Percentiles rank a stretch among this genome's conserved stretches.
Evolutionary conservation across 805 yeast species (phyloP).

Genomic region (Starmerella stellata): DNA sequence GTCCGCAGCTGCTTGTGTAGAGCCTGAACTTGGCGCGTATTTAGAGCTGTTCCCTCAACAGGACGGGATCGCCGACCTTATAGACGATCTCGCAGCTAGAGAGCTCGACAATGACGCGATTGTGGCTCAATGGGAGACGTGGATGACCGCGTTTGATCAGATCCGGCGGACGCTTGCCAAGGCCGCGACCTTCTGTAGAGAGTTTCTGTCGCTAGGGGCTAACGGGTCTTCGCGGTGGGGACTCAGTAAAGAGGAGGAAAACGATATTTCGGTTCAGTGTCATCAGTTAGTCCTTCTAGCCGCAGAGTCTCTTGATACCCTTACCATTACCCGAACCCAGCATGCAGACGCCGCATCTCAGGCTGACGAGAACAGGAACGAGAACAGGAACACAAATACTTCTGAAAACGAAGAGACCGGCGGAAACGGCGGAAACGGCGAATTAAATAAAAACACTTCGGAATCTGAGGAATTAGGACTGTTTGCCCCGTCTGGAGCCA

Average conservation of each 20-base stretch:
- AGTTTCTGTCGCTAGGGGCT: conserved; percentile 11
- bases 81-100: conserved; percentile 2
- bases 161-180: conserved; percentile 9
- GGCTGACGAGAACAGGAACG: too few species aligned
- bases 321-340: conserved; percentile 6
- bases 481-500: conserved; percentile 47
- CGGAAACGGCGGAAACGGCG: not conserved
- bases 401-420: conserved; percentile 3
- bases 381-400: too few species aligned
- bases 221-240: conserved; percentile 3
- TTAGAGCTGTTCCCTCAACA: not conserved
- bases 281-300: not conserved
- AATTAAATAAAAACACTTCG: not conserved
- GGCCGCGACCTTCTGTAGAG: conserved; percentile 16
- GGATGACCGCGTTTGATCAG: conserved; percentile 6
- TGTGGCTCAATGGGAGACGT: conserved; percentile 12
- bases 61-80: conserved; percentile 1
- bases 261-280: conserved; percentile 2
- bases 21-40: not conserved
- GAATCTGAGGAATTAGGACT: conserved; percentile 26
- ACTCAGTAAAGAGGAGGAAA: conserved; percentile 4
- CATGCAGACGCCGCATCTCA: too few species aligned
- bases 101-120: conserved; percentile 10
- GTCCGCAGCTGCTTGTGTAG: not conserved
- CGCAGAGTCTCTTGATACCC: not conserved